Evolutionary conservation across 2,329 filamentous ascomycete species (phyloP).

Genomic region (Fusarium sp.): DNA sequence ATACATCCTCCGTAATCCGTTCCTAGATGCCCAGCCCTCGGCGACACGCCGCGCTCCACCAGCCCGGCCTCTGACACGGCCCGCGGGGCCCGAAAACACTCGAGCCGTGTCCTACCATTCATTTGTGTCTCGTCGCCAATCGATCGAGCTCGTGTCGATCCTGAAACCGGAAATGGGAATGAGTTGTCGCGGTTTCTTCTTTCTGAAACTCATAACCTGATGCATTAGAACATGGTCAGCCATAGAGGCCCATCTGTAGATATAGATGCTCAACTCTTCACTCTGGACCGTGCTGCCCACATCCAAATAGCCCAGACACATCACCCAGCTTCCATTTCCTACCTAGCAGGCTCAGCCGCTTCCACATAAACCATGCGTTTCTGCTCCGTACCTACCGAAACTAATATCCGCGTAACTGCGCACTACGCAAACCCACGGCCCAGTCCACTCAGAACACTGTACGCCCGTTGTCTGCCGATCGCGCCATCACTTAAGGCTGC

Average conservation of each 20-base stretch:
- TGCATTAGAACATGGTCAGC: neutral
- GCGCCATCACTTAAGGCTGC: slow-evolving; percentile 20
- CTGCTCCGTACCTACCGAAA: neutral
- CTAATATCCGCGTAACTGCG: neutral
- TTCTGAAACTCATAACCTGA: neutral
- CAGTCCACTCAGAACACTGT: neutral
- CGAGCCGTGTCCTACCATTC: neutral
- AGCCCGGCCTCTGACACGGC: neutral
- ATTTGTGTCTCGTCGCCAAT: neutral
- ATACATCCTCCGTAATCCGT: neutral
- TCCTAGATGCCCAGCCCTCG: neutral
- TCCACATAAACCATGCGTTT: neutral
- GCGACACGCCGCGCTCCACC: neutral
- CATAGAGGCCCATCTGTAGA: neutral
- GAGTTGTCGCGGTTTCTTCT: neutral
- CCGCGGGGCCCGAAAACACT: neutral
- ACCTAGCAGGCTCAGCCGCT: neutral
- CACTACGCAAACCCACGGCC: neutral
- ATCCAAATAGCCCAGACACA: neutral
- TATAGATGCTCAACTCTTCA: neutral
- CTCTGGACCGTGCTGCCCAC: neutral
- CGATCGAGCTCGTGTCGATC: neutral
- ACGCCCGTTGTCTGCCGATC: neutral
- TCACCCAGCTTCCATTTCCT: neutral
- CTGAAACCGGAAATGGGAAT: neutral